These are phyloP conservation scores for Teunomyces cretensis DNA, from an alignment of 805 yeast genomes.

Conservation along the genomic window DNA sequence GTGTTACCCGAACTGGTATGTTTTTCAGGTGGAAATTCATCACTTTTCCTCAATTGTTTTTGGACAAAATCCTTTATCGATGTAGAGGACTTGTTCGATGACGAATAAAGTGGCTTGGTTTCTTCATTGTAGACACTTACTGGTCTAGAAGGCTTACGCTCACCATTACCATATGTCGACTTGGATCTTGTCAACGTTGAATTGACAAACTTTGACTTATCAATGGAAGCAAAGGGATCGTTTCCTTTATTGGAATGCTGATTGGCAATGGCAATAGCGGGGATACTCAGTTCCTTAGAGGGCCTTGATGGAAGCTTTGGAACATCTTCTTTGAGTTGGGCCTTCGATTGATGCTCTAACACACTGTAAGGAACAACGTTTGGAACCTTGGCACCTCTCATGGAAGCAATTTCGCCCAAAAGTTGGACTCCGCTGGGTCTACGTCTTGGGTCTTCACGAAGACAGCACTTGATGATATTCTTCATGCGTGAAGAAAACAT, in stretches of 20 bases:
- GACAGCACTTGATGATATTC: conserved; percentile 58
- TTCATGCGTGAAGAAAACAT: conserved; percentile 60
- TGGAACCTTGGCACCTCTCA: conserved; percentile 51
- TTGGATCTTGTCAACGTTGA: conserved; percentile 16
- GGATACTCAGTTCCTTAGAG: not conserved
- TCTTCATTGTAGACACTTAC: conserved; percentile 10
- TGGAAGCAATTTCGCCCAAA: conserved; percentile 62
- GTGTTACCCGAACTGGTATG: conserved; percentile 21
- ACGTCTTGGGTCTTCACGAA: conserved; percentile 64
- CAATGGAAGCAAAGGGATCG: conserved; percentile 47
- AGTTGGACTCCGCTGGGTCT: conserved; percentile 76
- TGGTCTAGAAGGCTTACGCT: conserved; percentile 5
- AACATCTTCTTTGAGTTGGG: not conserved
- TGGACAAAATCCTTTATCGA: conserved; percentile 33
- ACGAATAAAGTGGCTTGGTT: not conserved
- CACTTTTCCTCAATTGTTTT: conserved; percentile 28
- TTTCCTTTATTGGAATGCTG: conserved; percentile 1
- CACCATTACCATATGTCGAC: conserved; percentile 10
- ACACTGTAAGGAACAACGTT: conserved; percentile 43
- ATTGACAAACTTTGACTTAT: conserved; percentile 33
- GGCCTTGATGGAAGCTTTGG: not conserved
- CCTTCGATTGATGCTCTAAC: conserved; percentile 13
- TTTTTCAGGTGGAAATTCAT: not conserved
- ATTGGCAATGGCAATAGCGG: not conserved
- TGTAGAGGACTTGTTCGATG: conserved; percentile 14